Evolutionary conservation across 768 basidiomycete genomes (phyloP).

Genomic region (Termitomyces sp.): DNA sequence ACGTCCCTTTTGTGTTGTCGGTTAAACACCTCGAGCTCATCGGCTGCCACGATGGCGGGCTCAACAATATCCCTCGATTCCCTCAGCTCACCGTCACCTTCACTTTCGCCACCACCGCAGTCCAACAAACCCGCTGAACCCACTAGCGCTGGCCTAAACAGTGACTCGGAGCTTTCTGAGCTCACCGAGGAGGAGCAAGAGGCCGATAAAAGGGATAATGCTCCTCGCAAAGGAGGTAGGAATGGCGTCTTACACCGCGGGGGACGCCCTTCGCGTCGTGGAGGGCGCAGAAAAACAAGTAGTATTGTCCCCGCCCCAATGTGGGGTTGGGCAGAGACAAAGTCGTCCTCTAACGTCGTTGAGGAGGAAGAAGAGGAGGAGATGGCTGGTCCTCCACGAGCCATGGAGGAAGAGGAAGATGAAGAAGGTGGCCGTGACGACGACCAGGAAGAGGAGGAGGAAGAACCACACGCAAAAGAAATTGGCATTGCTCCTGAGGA

Average conservation of each 20-base stretch:
- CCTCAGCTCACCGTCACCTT: slow-evolving; percentile 64
- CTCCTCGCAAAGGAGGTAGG: slow-evolving; percentile 18
- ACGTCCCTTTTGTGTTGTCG: slow-evolving; percentile 29
- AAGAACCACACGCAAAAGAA: slow-evolving; percentile 16
- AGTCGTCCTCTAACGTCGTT: slow-evolving; percentile 27
- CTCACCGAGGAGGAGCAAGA: slow-evolving; percentile 81
- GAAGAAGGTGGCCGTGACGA: slow-evolving; percentile 29
- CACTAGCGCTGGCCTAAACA: slow-evolving; percentile 41
- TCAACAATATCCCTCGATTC: slow-evolving; percentile 62
- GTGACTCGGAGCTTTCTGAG: slow-evolving; percentile 76
- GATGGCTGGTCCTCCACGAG: slow-evolving; percentile 38
- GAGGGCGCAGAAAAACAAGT: slow-evolving; percentile 25
- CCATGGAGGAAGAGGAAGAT: slow-evolving; percentile 62
- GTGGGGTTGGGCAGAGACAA: slow-evolving; percentile 80
- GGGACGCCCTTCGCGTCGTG: slow-evolving; percentile 17
- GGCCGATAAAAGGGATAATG: slow-evolving; percentile 24
- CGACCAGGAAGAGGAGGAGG: slow-evolving; percentile 21
- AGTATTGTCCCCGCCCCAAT: slow-evolving; percentile 74
- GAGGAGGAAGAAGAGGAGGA: slow-evolving; percentile 53
- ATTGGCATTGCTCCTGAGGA: slow-evolving; percentile 9
- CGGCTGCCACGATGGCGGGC: slow-evolving; percentile 40
- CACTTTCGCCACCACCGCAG: slow-evolving; percentile 32
- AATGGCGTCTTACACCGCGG: slow-evolving; percentile 12
- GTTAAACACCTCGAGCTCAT: slow-evolving; percentile 17
- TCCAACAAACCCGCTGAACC: slow-evolving; percentile 16